Evolutionary conservation across 1,284 basidiomycete species (phyloP), one percentile per base, ranked within the genome.

Genomic region (Butyriboletus appendiculatus): DNA sequence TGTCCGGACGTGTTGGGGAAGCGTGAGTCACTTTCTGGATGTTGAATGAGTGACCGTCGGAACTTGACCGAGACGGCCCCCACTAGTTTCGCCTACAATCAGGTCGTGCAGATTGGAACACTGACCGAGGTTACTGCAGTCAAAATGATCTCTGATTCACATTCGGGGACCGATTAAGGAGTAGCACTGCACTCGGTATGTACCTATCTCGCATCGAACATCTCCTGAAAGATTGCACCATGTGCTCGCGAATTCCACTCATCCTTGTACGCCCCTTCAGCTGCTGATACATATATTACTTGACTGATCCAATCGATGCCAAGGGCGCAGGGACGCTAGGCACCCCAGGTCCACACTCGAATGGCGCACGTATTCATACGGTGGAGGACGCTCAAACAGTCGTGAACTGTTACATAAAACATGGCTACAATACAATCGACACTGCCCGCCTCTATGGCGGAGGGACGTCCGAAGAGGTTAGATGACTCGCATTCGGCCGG

Each of bases 401-500:
- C 33, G 48, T 70, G n/a, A 59, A 60, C 47, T 56, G 44, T 6
- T 67, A 64, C 54, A 50, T 62, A 10, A 34, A 44, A n/a, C 58
- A 57, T 43, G 67, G 69, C 15, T 61, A 63, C 39, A 59, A 56
- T 28, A 59, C 51, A 20, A 52, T 72, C 24, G 69, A 73, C 43
- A 70, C 70, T 8, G 61, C 64, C 24, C 51, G 60, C 26, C 20
- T 71, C 45, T 73, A 74, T 48, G 68, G 61, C 3, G 57, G 64
- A 34, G 69, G 63, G 14, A 66, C 66, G 5, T 61, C 70, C 22
- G 73, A 73, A 53, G 65, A 63, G 61, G 67, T 66, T 28, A 14
- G 57, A 16, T 26, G 9, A 32, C 20, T 28, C 35, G 5, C 11
- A 12, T 4, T 28, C 18, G 5, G 15, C 18, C 32, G 18, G 8